Base-by-base conservation (phyloP, 106 monocot species). In the Allium sativum region DNA sequence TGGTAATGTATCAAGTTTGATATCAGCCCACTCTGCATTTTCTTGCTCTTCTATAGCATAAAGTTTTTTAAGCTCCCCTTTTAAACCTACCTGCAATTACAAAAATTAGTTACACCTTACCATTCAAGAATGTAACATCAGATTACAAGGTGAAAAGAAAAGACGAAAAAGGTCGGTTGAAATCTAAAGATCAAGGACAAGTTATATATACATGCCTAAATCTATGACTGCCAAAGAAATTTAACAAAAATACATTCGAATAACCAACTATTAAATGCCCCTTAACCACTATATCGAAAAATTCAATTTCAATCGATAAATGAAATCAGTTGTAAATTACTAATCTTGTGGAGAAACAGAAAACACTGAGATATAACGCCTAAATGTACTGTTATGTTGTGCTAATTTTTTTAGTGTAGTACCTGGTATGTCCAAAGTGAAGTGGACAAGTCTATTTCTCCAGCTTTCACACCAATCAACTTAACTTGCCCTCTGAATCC, bases 391-490 rank as follows among this genome's bases (percentile, higher is more conserved):
- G 42, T 59, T n/a, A 40, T 14, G 9, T 11, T 21, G 21, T 10
- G 31, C 21, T 22, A 11, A 55, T 18, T 55, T 16, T 16, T 16
- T 6, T 9, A 18, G 53, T 31, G 31, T 31, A 31, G 31, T 5
- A 94, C 94, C 89, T 89, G 85, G 70, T 94, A 94, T 45, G 82
- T 81, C 94, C 94, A 94, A 45, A 74, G 59, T 43, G 66, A 77
- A 17, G 65, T 70, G 22, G 86, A 86, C 7, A 94, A 78, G 56
- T 86, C 79, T 45, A 80, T 64, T 53, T 85, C 81, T 22, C 82
- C 81, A 71, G 64, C 50, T 83, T 76, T 81, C 17, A 94, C 64
- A 48, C 86, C 94, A 72, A 66, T 65, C 21, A 94, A 59, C 56
- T 77, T 89, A 47, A 94, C 70, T 65, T 68, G 57, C 3, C 94